Conservation (phyloP, 2,329 filamentous ascomycete genomes). For the Knoxdaviesia proteae region DNA sequence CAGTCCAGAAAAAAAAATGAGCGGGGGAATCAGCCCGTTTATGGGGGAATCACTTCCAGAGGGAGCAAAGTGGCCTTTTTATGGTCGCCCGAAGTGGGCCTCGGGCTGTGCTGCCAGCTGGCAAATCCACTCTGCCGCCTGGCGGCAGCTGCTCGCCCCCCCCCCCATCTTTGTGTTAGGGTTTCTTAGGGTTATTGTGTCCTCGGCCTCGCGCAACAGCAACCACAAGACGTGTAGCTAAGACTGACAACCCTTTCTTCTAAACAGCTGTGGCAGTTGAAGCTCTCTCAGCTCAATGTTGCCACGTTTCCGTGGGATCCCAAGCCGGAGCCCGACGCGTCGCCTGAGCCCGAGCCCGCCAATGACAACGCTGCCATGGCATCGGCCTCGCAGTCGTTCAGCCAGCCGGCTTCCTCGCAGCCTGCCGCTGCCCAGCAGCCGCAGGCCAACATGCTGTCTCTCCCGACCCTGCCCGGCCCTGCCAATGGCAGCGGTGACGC, state of each 20-base stretch:
- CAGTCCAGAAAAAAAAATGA: no score
- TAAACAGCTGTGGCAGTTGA: slow-evolving; percentile 75
- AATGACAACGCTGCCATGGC: neutral
- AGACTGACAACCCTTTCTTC: neutral
- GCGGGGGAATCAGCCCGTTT: no score
- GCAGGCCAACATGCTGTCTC: neutral
- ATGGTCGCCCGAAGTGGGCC: no score
- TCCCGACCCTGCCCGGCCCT: slow-evolving; percentile 18
- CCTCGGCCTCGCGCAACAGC: no score
- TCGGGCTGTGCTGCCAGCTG: no score
- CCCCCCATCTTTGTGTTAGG: no score
- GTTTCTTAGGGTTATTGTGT: no score
- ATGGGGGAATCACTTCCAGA: no score
- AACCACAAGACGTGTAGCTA: neutral
- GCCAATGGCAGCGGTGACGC: slow-evolving; percentile 9
- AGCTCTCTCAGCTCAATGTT: slow-evolving; percentile 65
- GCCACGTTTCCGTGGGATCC: slow-evolving; percentile 94
- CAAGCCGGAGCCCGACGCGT: slow-evolving; percentile 16
- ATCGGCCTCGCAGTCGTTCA: no score
- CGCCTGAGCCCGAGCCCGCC: slow-evolving; percentile 1
- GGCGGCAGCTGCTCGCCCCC: no score
- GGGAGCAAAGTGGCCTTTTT: no score
- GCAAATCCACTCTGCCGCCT: no score
- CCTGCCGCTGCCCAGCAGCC: slow-evolving; percentile 6
- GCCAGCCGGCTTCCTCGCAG: slow-evolving; percentile 8